Conservation (phyloP, 148 eudicot genomes). For the Rhododendron henanense region DNA sequence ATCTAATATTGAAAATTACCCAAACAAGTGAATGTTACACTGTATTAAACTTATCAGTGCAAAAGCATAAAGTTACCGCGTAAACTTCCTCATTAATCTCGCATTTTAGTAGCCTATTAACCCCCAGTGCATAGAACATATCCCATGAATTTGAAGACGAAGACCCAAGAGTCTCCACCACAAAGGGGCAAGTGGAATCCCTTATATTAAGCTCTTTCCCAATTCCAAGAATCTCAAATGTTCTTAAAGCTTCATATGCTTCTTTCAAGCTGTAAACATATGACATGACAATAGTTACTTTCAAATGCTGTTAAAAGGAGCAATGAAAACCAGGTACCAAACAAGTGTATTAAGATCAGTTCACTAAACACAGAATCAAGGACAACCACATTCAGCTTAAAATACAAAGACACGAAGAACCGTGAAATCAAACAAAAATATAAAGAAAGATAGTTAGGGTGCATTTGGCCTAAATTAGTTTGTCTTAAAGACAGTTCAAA, state of each 20-base stretch:
- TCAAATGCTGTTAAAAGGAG: neutral
- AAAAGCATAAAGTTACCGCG: conserved; percentile 35
- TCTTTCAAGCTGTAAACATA: conserved; percentile 59
- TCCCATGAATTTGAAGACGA: conserved; percentile 46
- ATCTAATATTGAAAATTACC: neutral
- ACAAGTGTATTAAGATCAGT: neutral
- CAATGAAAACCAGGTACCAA: neutral
- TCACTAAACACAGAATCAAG: too few species aligned
- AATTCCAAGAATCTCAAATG: conserved; percentile 71
- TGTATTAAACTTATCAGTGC: neutral
- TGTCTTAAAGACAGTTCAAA: too few species aligned
- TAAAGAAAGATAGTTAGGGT: neutral
- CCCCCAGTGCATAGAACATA: conserved; percentile 58
- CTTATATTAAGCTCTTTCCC: conserved; percentile 39
- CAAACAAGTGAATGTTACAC: too few species aligned
- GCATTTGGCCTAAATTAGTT: too few species aligned
- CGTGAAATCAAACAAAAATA: neutral
- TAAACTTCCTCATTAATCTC: conserved; percentile 36
- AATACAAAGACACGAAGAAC: neutral
- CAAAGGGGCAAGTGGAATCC: conserved; percentile 46
- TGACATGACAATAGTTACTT: neutral
- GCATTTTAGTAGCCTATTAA: conserved; percentile 56
- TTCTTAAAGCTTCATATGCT: conserved; percentile 69
- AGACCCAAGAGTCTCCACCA: conserved; percentile 45
- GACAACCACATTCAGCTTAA: too few species aligned